Evolutionary conservation across 805 yeast genomes (phyloP).

Genomic region (Metschnikowia gelsemii): DNA sequence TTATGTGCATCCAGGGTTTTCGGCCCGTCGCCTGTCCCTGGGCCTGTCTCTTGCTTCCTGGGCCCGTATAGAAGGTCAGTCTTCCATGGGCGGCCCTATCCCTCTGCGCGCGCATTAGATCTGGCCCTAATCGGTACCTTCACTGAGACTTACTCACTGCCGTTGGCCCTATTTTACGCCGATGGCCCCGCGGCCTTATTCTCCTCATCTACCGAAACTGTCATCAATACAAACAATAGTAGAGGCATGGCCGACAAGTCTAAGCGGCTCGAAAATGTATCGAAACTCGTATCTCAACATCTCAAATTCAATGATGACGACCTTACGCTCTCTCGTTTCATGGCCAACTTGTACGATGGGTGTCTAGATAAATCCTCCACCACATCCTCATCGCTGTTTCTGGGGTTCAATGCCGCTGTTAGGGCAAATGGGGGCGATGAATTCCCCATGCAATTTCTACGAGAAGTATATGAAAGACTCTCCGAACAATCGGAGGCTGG

Average conservation of each 20-base stretch:
- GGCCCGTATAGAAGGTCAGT: no score
- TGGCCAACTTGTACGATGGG: constrained; percentile 27
- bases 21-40: no score
- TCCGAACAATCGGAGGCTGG: neutral
- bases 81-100: no score
- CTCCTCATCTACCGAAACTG: neutral
- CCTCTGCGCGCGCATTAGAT: no score
- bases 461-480: constrained; percentile 21
- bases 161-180: no score
- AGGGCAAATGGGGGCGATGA: constrained; percentile 42
- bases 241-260: constrained; percentile 5
- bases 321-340: constrained; percentile 28
- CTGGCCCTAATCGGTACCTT: no score
- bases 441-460: constrained; percentile 35
- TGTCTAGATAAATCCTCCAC: constrained; percentile 12
- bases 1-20: no score
- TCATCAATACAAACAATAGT: neutral
- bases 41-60: no score
- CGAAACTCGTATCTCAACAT: constrained; percentile 13
- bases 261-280: neutral
- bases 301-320: constrained; percentile 20
- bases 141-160: no score
- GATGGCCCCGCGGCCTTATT: no score
- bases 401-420: constrained; percentile 20
- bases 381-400: constrained; percentile 9